These are phyloP conservation scores for Penicillium riverlandense DNA, from an alignment of 495 filamentous ascomycete genomes.

Conservation along the genomic window DNA sequence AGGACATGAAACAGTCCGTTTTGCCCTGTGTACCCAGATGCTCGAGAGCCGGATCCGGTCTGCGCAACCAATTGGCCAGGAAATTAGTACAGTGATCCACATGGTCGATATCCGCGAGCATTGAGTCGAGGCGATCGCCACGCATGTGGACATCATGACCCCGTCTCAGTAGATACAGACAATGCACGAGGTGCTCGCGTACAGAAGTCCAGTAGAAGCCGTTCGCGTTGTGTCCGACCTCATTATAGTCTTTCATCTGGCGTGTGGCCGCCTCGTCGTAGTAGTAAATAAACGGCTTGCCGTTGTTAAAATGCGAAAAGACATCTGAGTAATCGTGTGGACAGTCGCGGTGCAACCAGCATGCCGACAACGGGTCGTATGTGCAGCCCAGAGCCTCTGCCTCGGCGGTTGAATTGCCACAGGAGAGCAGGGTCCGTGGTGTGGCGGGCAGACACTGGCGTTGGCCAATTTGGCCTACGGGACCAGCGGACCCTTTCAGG, in stretches of 20 bases:
- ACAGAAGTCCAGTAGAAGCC: slow-evolving; percentile 8
- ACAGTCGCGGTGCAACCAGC: slow-evolving; percentile 9
- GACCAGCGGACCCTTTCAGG: slow-evolving; percentile 1
- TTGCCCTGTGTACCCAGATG: slow-evolving; percentile 5
- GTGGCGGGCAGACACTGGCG: slow-evolving; percentile 4
- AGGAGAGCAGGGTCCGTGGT: slow-evolving; percentile 2
- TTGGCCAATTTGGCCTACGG: background rate
- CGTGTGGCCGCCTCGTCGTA: slow-evolving; percentile 7
- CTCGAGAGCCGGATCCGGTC: slow-evolving; percentile 4
- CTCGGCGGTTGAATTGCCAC: slow-evolving; percentile 9
- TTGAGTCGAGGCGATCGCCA: slow-evolving; percentile 7
- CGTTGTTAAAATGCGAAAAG: slow-evolving; percentile 8
- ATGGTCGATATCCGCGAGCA: slow-evolving; percentile 9
- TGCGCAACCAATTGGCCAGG: slow-evolving; percentile 7
- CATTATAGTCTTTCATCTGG: slow-evolving; percentile 9
- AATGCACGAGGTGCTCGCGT: slow-evolving; percentile 10
- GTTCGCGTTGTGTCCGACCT: slow-evolving; percentile 5
- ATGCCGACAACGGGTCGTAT: slow-evolving; percentile 8
- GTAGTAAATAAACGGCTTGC: slow-evolving; percentile 10
- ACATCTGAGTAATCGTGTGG: slow-evolving; percentile 4
- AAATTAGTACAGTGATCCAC: slow-evolving; percentile 11
- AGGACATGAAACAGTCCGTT: slow-evolving; percentile 11
- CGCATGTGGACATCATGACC: slow-evolving; percentile 11
- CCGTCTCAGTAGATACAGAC: slow-evolving; percentile 7
- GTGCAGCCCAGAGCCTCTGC: slow-evolving; percentile 4